A percentile compares a stretch with the other conserved stretches of the same genome.
Conservation (phyloP, 2,329 filamentous ascomycete species). For the Aspergillus proliferans region DNA sequence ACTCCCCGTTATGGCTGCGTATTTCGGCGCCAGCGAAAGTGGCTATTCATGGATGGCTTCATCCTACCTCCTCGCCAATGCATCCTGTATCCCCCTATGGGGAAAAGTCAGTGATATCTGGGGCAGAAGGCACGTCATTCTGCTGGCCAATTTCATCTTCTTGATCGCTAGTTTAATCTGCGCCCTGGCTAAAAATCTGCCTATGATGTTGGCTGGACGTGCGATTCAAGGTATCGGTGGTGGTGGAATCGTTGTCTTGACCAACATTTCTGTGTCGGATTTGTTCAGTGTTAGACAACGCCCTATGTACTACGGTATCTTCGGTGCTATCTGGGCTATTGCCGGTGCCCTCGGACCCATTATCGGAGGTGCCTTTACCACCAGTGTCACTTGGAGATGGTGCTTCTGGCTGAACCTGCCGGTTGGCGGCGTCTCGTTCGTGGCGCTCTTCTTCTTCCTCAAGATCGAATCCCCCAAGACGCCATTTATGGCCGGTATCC, state of each 20-base stretch:
- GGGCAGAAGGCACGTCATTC: slow-evolving; percentile 57
- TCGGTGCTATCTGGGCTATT: slow-evolving; percentile 57
- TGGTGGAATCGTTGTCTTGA: slow-evolving; percentile 58
- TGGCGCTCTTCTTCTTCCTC: slow-evolving; percentile 55
- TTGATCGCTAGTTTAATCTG: slow-evolving; percentile 58
- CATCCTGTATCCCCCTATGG: slow-evolving; percentile 51
- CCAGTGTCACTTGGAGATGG: slow-evolving; percentile 56
- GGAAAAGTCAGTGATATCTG: slow-evolving; percentile 62
- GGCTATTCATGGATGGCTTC: slow-evolving; percentile 46
- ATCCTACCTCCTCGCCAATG: slow-evolving; percentile 41
- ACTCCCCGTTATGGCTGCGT: slow-evolving; percentile 38
- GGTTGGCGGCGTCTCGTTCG: slow-evolving; percentile 53
- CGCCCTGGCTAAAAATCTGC: slow-evolving; percentile 51
- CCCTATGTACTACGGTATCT: slow-evolving; percentile 57
- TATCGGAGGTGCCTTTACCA: slow-evolving; percentile 56
- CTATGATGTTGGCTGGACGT: slow-evolving; percentile 57
- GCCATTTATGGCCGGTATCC: slow-evolving; percentile 51
- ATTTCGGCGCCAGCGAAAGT: slow-evolving; percentile 38
- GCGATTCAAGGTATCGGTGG: slow-evolving; percentile 59
- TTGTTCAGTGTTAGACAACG: slow-evolving; percentile 56
- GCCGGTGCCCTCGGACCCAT: slow-evolving; percentile 56
- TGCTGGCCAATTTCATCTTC: slow-evolving; percentile 57
- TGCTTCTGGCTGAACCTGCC: slow-evolving; percentile 59
- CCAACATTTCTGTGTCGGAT: slow-evolving; percentile 59
- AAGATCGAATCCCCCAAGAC: slow-evolving; percentile 58